Base-by-base conservation (phyloP, 1,284 basidiomycete species). In the Kwoniella shivajii region DNA sequence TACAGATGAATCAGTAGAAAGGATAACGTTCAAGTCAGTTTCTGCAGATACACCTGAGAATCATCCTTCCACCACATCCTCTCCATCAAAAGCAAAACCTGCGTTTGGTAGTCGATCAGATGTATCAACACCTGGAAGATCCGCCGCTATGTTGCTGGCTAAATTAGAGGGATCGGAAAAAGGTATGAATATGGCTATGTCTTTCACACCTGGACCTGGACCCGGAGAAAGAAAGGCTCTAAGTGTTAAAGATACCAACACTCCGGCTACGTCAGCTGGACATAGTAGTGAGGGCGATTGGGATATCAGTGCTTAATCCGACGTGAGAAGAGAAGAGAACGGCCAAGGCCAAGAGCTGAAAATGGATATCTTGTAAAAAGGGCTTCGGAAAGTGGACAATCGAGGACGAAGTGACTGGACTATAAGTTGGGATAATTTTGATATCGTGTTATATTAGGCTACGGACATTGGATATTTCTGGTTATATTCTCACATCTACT, bases 201-300 rank as follows among this genome's bases (percentile, higher is more conserved):
- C 51, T 4, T 29, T 37, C 36, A 48, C 56, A 6, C 49, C 54
- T 30, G 27, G n/a, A 14, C 18, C 20, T 31, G 29, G 30, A 2
- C n/a, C 24, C 27, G 48, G 10, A 20, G 56, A 60, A 38, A 60
- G 61, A 24, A 62, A 45, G 22, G 61, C 50, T 33, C 38, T 63
- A n/a, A 55, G 43, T n/a, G 47, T 57, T 6, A 60, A 55, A 31
- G 61, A 63, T 50, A 51, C 61, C 7, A 63, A 63, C 56, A 57
- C 60, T 13, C 52, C 56, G 9, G 39, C 34, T 6, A 37, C 42
- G n/a, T 22, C 27, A 24, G 51, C 37, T 26, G 49, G 31, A 22
- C 16, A 22, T 39, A 26, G 24, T 13, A 43, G 31, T 22, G 43
- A 53, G 24, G 39, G 34, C 20, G 51, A 53, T 7, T 53, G 51